Evolutionary conservation across 1,139 yeast genomes (phyloP), one percentile per base, ranked within the genome.

Genomic region (Insectozyma bohioensis): DNA sequence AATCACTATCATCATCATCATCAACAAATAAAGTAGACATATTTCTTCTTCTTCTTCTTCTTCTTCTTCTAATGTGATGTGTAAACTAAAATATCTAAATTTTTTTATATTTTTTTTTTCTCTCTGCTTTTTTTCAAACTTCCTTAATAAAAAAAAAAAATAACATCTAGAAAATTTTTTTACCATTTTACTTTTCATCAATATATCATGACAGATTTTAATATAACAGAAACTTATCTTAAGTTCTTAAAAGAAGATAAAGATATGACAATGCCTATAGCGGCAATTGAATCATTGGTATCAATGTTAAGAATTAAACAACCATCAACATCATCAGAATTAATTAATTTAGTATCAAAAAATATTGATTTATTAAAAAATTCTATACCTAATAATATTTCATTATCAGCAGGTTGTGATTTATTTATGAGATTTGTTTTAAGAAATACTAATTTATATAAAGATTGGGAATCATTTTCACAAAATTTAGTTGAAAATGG

Each of bases 211-310:
- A 22, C 33, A 15, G 31, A 35, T 6, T 87, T 90, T 52, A 95
- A 88, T 56, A 87, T 92, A 46, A 87, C 83, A 31, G 70, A 77
- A 46, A 78, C 92, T 1, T 92, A 92, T 55, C 72, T 85, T 42
- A 75, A 76, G 56, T 88, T 86, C 56, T 68, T 92, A 39, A 78
- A 75, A 44, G 95, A 88, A 37, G 97, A 92, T 59, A 72, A 85
- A 15, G 97, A 92, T 35, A 85, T 94, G 81, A 90, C 98, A 9
- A 94, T 90, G 97, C 99, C 99, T 4, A 86, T 94, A 25, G 99
- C 98, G 33, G 98, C 98, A 32, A 94, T 94, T 51, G 97, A 92
- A 60, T 80, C 96, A 13, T 67, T 94, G 34, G 95, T 92, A 18
- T 84, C 94, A 5, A 75, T 92, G 63, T 64, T 94, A 25, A 72